Conservation (phyloP, 306 rosid genomes). For the Ormosia emarginata region DNA sequence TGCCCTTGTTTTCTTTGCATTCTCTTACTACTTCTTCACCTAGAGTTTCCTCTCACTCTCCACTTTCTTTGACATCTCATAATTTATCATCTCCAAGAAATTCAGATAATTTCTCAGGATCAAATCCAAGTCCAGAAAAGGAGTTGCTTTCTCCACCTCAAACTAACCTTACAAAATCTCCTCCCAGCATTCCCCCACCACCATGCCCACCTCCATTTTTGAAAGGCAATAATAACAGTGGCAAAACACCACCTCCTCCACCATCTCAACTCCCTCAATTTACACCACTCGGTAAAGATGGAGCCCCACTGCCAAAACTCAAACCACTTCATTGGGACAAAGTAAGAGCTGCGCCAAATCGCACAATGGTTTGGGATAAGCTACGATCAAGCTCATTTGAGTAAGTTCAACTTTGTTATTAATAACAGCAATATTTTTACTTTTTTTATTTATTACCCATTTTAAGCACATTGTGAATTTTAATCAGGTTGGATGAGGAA, state of each 20-base stretch:
- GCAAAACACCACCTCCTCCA: slow-evolving; percentile 77
- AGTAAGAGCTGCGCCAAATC: slow-evolving; percentile 91
- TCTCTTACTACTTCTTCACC: slow-evolving; percentile 43
- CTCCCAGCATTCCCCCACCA: slow-evolving; percentile 65
- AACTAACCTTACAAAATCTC: slow-evolving; percentile 28
- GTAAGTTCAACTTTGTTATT: slow-evolving; percentile 47
- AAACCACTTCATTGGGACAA: slow-evolving; percentile 99
- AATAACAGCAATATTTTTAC: neutral
- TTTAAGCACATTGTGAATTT: slow-evolving; percentile 13
- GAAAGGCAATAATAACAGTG: slow-evolving; percentile 23
- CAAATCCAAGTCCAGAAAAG: slow-evolving; percentile 36
- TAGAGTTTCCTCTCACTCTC: slow-evolving; percentile 48
- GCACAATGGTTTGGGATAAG: slow-evolving; percentile 95
- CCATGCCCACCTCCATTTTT: slow-evolving; percentile 76
- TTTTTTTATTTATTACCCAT: neutral
- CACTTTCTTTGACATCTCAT: slow-evolving; percentile 47
- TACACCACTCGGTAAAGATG: slow-evolving; percentile 77
- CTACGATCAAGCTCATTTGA: slow-evolving; percentile 90
- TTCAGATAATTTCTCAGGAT: slow-evolving; percentile 40
- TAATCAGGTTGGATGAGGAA: slow-evolving; percentile 89
- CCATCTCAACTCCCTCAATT: slow-evolving; percentile 65
- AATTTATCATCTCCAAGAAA: slow-evolving; percentile 52
- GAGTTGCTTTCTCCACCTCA: slow-evolving; percentile 33
- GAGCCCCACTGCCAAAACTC: slow-evolving; percentile 69
- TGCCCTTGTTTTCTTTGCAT: slow-evolving; percentile 39